Evolutionary conservation across 2,329 filamentous ascomycete genomes (phyloP).

Genomic region (Aureobasidium sp.): DNA sequence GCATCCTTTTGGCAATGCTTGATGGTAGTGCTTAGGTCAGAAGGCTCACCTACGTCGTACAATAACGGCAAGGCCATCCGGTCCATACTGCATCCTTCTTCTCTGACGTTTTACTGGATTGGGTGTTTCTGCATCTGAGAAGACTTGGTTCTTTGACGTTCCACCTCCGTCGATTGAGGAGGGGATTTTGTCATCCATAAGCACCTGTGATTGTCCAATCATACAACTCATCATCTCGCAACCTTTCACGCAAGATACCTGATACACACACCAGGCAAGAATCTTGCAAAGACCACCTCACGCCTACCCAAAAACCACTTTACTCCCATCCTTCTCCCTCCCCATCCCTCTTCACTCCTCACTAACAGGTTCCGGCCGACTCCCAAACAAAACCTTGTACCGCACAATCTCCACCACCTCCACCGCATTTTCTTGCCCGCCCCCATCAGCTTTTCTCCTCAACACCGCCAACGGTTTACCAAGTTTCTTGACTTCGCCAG

Average conservation of each 20-base stretch:
- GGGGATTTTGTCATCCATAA: neutral
- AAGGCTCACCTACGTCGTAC: neutral
- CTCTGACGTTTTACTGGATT: neutral
- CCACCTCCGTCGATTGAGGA: neutral
- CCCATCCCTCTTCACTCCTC: too few species aligned
- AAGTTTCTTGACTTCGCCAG: slow-evolving; percentile 84
- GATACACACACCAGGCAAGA: neutral
- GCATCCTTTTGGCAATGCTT: neutral
- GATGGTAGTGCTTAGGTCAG: neutral
- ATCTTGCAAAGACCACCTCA: neutral
- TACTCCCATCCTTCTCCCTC: neutral
- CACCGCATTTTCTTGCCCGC: slow-evolving; percentile 45
- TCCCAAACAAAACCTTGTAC: slow-evolving; percentile 79
- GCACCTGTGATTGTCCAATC: neutral
- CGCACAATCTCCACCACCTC: slow-evolving; percentile 84
- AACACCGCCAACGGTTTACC: slow-evolving; percentile 73
- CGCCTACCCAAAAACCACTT: neutral
- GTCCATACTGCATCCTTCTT: neutral
- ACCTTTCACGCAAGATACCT: neutral
- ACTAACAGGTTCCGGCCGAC: slow-evolving; percentile 74
- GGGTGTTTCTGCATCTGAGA: neutral
- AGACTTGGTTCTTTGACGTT: neutral
- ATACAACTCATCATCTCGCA: neutral
- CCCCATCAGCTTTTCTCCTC: slow-evolving; percentile 36
- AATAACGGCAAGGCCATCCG: neutral